Percentiles rank a stretch among this genome's conserved stretches.
Evolutionary conservation across 2,329 filamentous ascomycete genomes (phyloP).

Genomic region (Cordyceps tenuipes): DNA sequence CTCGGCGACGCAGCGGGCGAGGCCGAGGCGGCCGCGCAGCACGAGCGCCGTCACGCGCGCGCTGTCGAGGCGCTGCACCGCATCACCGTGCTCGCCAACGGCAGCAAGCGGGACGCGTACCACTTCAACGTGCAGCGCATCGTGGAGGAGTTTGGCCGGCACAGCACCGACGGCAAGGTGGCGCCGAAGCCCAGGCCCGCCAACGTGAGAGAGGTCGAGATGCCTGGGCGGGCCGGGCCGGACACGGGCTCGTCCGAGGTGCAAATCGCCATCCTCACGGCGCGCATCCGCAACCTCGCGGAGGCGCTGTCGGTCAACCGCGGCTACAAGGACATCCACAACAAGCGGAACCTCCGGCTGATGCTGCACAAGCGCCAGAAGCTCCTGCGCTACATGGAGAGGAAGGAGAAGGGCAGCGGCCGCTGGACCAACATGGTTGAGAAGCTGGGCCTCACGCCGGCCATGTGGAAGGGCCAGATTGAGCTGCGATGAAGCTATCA

Average conservation of each 20-base stretch:
- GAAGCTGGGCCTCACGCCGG: conserved; percentile 76
- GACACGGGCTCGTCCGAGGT: conserved; percentile 96
- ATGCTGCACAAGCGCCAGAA: conserved; percentile 87
- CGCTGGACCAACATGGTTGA: conserved; percentile 82
- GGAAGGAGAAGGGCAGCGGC: conserved; percentile 82
- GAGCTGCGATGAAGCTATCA: conserved; percentile 21
- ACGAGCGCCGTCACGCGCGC: conserved; percentile 51
- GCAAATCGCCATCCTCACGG: conserved; percentile 91
- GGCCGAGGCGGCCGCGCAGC: conserved; percentile 30
- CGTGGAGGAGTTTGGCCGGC: conserved; percentile 80
- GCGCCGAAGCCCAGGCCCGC: conserved; percentile 50
- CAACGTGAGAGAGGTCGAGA: conserved; percentile 29
- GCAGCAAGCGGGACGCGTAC: conserved; percentile 67
- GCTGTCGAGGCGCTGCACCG: conserved; percentile 69
- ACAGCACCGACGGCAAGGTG: conserved; percentile 71
- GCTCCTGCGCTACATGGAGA: conserved; percentile 75
- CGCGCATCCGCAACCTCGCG: conserved; percentile 80
- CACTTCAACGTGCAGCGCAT: conserved; percentile 79
- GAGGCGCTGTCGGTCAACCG: conserved; percentile 58
- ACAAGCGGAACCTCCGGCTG: conserved; percentile 81
- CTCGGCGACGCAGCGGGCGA: conserved; percentile 32
- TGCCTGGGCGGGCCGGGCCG: conserved; percentile 60
- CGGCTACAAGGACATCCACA: conserved; percentile 81
- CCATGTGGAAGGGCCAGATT: conserved; percentile 88
- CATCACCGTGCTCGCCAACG: conserved; percentile 71